Base-by-base conservation (phyloP, 2,329 filamentous ascomycete species). In the Cytospora leucostoma region DNA sequence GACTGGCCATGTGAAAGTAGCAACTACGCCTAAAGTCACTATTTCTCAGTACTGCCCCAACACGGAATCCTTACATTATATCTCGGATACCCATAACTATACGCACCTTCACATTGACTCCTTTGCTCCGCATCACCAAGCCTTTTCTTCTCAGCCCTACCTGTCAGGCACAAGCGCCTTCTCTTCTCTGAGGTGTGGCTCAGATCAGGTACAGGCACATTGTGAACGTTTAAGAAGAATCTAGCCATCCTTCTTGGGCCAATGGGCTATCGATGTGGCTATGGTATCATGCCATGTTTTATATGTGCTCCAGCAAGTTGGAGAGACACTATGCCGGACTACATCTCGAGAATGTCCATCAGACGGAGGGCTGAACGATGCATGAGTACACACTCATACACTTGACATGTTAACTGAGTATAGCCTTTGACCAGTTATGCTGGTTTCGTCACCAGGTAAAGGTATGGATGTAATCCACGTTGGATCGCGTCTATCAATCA, bases 301-400 rank as follows among this genome's bases (percentile, higher is more conserved):
- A 17, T 8, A 10, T 21, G 44, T 47, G 32, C 4, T 40, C 35
- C n/a, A 56, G 27, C 56, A 15, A 47, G 19, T 4, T 37, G 34
- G 49, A 61, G 47, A 64, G 35, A 50, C 55, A n/a, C 19, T 15
- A 8, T 34, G 27, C 38, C 27, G 56, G 47, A 61, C 53, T 33
- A 55, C 53, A 51, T 19, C 34, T 56, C 37, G 52, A 40, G n/a
- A 33, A 19, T 54, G 49, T 51, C 44, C 55, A 56, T 32, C 47
- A 50, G 38, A 57, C 33, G 40, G 38, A 49, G 49, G 13, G 21
- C 3, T 52, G 19, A 34, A 56, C 61, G 27, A 21, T 56, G 52
- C 64, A 47, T 54, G 54, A 49, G 37, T 47, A 12, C 21, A 54
- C 35, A 32, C 52, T 37, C 49, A 55, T 50, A 49, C 51, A 50